These are phyloP conservation scores for Aquilaria malaccensis DNA, from an alignment of 345 rosid species.

Conservation along the genomic window DNA sequence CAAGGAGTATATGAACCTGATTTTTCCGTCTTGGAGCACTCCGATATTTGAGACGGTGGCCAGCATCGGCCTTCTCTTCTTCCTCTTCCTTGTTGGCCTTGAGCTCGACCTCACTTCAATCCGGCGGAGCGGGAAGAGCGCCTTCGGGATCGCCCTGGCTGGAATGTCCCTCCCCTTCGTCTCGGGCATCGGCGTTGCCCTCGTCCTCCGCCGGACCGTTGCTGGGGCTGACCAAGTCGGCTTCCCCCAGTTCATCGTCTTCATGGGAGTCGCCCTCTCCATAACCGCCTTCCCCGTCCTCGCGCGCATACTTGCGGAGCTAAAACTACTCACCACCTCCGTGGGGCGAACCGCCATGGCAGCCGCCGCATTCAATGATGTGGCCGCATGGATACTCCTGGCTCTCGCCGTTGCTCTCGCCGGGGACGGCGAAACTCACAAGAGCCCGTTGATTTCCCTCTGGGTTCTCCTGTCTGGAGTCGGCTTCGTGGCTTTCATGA, in stretches of 20 bases:
- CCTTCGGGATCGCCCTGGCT: slow-evolving; percentile 49
- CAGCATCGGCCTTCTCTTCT: slow-evolving; percentile 68
- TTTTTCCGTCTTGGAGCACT: slow-evolving; percentile 50
- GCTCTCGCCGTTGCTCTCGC: slow-evolving; percentile 43
- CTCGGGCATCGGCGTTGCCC: slow-evolving; percentile 59
- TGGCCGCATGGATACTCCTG: slow-evolving; percentile 43
- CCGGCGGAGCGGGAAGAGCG: slow-evolving; percentile 52
- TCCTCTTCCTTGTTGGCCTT: slow-evolving; percentile 74
- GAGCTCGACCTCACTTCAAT: slow-evolving; percentile 61
- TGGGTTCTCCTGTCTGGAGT: slow-evolving; percentile 42
- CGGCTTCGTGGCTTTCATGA: slow-evolving; percentile 38
- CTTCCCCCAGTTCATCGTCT: slow-evolving; percentile 27
- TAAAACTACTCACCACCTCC: slow-evolving; percentile 41
- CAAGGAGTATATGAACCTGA: slow-evolving; percentile 32
- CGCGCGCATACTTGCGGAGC: slow-evolving; percentile 43
- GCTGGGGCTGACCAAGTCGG: slow-evolving; percentile 37
- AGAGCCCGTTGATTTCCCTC: slow-evolving; percentile 24
- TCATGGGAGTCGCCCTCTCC: slow-evolving; percentile 44
- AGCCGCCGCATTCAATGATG: slow-evolving; percentile 42
- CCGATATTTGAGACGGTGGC: slow-evolving; percentile 77
- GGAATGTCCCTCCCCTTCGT: slow-evolving; percentile 66
- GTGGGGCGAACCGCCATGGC: slow-evolving; percentile 45
- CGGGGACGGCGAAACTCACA: slow-evolving; percentile 18
- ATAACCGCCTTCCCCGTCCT: slow-evolving; percentile 47
- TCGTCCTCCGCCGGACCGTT: slow-evolving; percentile 47